Percentiles rank a stretch among this genome's conserved stretches.
Conservation (phyloP, 306 rosid genomes). For the Casuarina cunninghamiana region DNA sequence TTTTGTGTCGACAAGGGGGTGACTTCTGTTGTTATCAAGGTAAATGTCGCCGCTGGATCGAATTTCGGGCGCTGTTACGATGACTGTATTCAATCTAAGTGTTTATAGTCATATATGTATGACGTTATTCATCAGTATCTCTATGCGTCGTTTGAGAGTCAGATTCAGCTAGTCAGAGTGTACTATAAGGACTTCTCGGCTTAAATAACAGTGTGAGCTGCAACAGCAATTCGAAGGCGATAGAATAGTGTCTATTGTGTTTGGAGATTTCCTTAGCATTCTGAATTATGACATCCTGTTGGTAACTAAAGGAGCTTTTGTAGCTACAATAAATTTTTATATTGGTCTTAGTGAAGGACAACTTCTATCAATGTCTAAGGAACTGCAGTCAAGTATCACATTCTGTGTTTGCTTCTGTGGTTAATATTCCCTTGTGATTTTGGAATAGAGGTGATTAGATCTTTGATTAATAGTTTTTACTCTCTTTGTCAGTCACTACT, state of each 20-base stretch:
- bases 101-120: background rate
- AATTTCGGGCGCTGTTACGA: background rate
- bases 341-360: background rate
- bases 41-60: slow-evolving; percentile 12
- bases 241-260: background rate
- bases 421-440: background rate
- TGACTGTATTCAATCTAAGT: background rate
- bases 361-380: background rate
- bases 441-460: background rate
- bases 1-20: slow-evolving; percentile 97
- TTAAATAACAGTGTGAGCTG: background rate
- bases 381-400: background rate
- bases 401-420: background rate
- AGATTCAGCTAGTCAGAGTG: background rate
- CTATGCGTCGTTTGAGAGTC: background rate
- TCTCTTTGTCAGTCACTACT: too few species aligned
- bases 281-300: background rate
- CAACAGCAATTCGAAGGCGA: background rate
- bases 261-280: background rate
- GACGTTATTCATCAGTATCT: background rate
- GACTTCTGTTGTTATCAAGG: slow-evolving; percentile 97
- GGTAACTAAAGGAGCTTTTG: background rate
- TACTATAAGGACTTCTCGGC: background rate
- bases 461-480: too few species aligned
- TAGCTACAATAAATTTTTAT: background rate